Conservation (phyloP, 2,329 filamentous ascomycete species). For the Botrytis deweyae region DNA sequence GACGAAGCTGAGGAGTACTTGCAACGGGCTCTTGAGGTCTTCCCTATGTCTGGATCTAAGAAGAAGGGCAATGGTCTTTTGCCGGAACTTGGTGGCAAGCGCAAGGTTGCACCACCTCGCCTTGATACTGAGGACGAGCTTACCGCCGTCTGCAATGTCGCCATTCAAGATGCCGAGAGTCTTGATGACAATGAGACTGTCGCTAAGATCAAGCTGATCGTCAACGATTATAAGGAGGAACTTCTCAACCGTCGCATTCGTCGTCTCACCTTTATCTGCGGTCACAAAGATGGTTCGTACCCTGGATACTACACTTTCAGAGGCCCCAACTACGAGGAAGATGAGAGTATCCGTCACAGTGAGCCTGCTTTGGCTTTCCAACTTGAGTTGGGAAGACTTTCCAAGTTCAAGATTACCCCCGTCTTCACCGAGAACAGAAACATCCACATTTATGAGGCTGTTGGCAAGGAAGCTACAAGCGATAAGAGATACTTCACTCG, state of each 20-base stretch:
- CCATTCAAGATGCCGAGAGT: slow-evolving; percentile 83
- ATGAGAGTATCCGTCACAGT: slow-evolving; percentile 93
- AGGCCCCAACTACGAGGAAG: slow-evolving; percentile 83
- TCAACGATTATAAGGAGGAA: slow-evolving; percentile 81
- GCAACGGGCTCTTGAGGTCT: slow-evolving; percentile 77
- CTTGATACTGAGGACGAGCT: slow-evolving; percentile 71
- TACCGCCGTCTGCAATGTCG: slow-evolving; percentile 88
- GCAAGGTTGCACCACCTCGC: slow-evolving; percentile 56
- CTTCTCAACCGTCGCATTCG: slow-evolving; percentile 78
- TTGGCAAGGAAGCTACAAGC: slow-evolving; percentile 90
- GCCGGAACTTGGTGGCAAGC: slow-evolving; percentile 72
- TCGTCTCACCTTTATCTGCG: slow-evolving; percentile 93
- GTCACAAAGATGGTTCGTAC: slow-evolving; percentile 89
- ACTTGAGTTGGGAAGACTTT: slow-evolving; percentile 88
- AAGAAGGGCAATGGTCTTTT: slow-evolving; percentile 63
- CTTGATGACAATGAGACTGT: slow-evolving; percentile 79
- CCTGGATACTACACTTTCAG: slow-evolving; percentile 99
- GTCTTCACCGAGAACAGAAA: slow-evolving; percentile 99
- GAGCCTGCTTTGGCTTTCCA: slow-evolving; percentile 98
- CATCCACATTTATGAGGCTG: slow-evolving; percentile 96
- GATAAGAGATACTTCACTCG: slow-evolving; percentile 99
- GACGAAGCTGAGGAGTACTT: slow-evolving; percentile 92
- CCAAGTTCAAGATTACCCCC: slow-evolving; percentile 97
- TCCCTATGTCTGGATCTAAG: slow-evolving; percentile 60
- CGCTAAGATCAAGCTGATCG: slow-evolving; percentile 69